These are phyloP conservation scores for Nemania sp. DNA, from an alignment of 2,329 filamentous ascomycete genomes.

Conservation along the genomic window DNA sequence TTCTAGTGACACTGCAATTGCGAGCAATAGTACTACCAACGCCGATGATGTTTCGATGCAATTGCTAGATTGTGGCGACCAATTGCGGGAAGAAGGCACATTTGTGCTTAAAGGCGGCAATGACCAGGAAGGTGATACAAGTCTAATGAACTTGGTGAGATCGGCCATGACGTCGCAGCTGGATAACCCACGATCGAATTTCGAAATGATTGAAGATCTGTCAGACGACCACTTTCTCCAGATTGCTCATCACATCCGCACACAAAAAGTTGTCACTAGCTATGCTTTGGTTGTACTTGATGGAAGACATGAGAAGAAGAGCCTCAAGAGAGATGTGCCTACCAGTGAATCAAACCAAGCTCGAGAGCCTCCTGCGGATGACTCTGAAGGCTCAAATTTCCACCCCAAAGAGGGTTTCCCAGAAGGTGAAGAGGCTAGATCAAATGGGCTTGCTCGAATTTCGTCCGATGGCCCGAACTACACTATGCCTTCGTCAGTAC, in stretches of 20 bases:
- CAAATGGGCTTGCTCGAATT: too few species aligned
- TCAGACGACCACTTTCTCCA: constrained; percentile 2
- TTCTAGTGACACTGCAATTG: neutral
- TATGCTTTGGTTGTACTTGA: constrained; percentile 7
- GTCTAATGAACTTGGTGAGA: too few species aligned
- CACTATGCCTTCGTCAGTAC: too few species aligned
- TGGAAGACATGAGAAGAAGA: neutral
- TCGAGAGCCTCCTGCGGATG: neutral
- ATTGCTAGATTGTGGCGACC: neutral
- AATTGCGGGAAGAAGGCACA: neutral
- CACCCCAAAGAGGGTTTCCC: neutral
- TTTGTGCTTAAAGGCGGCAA: neutral
- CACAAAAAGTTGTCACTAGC: neutral
- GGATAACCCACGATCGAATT: neutral
- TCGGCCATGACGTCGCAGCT: neutral
- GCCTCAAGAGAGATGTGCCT: neutral
- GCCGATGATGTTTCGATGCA: too few species aligned
- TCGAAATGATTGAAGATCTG: neutral
- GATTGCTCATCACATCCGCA: constrained; percentile 3
- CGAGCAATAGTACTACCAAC: too few species aligned
- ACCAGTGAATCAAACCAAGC: neutral
- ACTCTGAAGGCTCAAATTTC: neutral
- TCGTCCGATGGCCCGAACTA: too few species aligned
- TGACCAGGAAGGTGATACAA: neutral
- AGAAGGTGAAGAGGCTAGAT: too few species aligned